Percentiles rank a stretch among this genome's conserved stretches.
These are phyloP conservation scores for Boletales sp. DNA, from an alignment of 768 basidiomycete species.

Conservation along the genomic window DNA sequence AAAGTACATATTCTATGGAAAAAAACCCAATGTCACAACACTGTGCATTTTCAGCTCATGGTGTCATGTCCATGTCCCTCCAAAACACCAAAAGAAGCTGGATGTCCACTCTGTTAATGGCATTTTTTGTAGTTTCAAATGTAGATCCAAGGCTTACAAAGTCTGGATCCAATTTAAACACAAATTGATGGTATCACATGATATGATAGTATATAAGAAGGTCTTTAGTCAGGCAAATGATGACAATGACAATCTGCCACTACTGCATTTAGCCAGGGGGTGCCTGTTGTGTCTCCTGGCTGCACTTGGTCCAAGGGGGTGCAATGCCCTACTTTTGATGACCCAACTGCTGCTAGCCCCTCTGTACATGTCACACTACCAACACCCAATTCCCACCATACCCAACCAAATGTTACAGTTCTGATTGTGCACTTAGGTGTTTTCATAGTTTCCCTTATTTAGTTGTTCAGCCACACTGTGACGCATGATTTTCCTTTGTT, in stretches of 20 bases:
- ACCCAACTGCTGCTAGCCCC: no score
- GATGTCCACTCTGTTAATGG: slow-evolving; percentile 8
- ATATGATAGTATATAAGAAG: not conserved
- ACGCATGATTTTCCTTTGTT: no score
- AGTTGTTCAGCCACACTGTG: no score
- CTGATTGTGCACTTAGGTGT: no score
- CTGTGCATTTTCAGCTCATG: slow-evolving; percentile 21
- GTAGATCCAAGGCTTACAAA: slow-evolving; percentile 7
- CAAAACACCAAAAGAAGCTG: not conserved
- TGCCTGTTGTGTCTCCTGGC: not conserved
- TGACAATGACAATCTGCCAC: no score
- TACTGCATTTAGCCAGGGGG: not conserved
- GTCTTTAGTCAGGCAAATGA: no score
- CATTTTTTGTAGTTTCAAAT: not conserved
- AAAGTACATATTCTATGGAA: slow-evolving; percentile 19
- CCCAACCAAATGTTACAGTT: no score
- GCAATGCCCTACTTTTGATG: no score
- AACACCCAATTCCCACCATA: no score
- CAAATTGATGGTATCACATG: not conserved
- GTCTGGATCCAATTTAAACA: not conserved
- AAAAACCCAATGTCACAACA: slow-evolving; percentile 19
- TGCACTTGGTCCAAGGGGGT: not conserved
- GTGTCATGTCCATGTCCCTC: slow-evolving; percentile 6
- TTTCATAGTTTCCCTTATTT: no score
- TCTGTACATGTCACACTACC: no score